Conservation (phyloP, 768 basidiomycete genomes). For the Gymnopilus junonius region DNA sequence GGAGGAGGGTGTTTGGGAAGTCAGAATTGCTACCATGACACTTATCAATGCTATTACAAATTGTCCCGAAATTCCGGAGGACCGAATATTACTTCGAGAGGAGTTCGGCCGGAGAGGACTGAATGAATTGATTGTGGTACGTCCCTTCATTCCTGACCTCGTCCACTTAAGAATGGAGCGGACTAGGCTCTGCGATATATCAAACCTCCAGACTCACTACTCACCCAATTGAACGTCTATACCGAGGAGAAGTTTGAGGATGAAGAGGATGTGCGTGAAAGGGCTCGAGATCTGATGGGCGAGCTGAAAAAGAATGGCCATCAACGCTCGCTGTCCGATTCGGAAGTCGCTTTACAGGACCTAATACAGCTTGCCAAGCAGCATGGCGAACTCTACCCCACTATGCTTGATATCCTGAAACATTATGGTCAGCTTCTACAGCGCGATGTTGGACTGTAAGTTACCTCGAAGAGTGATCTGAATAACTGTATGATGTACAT, state of each 20-base stretch:
- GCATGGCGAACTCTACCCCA: conserved; percentile 64
- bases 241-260: conserved; percentile 91
- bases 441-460: conserved; percentile 64
- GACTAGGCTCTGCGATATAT: conserved; percentile 75
- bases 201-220: conserved; percentile 70
- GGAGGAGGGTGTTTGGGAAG: conserved; percentile 82
- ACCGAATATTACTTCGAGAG: conserved; percentile 77
- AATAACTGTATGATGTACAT: conserved; percentile 3
- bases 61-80: conserved; percentile 77
- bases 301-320: conserved; percentile 29
- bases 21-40: conserved; percentile 73
- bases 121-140: conserved; percentile 82
- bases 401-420: conserved; percentile 62
- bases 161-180: not conserved
- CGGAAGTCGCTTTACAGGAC: conserved; percentile 60
- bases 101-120: conserved; percentile 83
- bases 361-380: conserved; percentile 63
- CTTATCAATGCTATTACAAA: conserved; percentile 82
- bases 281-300: conserved; percentile 42
- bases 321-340: conserved; percentile 47
- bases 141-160: conserved; percentile 31
- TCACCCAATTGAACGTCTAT: conserved; percentile 83
- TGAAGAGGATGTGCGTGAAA: conserved; percentile 81
- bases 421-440: conserved; percentile 61
- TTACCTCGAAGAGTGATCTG: conserved; percentile 7